A percentile compares a stretch with the other conserved stretches of the same genome.
phyloP scores from a whole-genome alignment of 2,329 filamentous ascomycete genomes.

The Plectosphaerella plurivora region DNA sequence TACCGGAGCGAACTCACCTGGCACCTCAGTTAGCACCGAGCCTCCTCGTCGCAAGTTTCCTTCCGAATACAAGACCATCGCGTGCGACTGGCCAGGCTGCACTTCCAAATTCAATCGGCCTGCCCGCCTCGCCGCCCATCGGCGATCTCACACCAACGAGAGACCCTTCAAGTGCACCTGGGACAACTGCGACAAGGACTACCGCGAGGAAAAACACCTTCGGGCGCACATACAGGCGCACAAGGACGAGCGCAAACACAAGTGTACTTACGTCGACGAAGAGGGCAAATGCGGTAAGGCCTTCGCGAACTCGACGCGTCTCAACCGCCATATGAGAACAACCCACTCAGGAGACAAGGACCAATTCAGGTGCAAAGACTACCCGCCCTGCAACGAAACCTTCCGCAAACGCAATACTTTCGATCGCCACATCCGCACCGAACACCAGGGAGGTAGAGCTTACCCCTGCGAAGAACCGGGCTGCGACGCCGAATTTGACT shows the following conservation, averaged over 20 bases:
- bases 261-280: slow-evolving; percentile 47
- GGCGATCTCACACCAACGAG: slow-evolving; percentile 81
- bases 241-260: slow-evolving; percentile 62
- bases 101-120: slow-evolving; percentile 84
- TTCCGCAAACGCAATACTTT: slow-evolving; percentile 88
- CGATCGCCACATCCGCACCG: slow-evolving; percentile 73
- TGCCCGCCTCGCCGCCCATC: slow-evolving; percentile 71
- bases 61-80: slow-evolving; percentile 71
- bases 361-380: slow-evolving; percentile 68
- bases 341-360: slow-evolving; percentile 69
- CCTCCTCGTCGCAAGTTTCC: slow-evolving; percentile 44
- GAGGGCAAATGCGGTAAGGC: slow-evolving; percentile 70
- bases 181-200: slow-evolving; percentile 73
- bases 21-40: too few relatives aligned
- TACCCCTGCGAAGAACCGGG: slow-evolving; percentile 60
- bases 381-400: slow-evolving; percentile 65
- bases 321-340: slow-evolving; percentile 66
- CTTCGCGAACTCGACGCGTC: slow-evolving; percentile 74
- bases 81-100: slow-evolving; percentile 71
- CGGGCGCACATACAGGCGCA: slow-evolving; percentile 85
- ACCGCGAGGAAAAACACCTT: slow-evolving; percentile 81
- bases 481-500: slow-evolving; percentile 71
- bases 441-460: slow-evolving; percentile 67
- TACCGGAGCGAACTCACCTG: slow-evolving; percentile 32
- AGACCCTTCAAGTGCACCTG: slow-evolving; percentile 72